A percentile compares a stretch with the other conserved stretches of the same genome.
These are phyloP conservation scores for Ascochyta pisi DNA, from an alignment of 2,329 filamentous ascomycete genomes.

Conservation along the genomic window DNA sequence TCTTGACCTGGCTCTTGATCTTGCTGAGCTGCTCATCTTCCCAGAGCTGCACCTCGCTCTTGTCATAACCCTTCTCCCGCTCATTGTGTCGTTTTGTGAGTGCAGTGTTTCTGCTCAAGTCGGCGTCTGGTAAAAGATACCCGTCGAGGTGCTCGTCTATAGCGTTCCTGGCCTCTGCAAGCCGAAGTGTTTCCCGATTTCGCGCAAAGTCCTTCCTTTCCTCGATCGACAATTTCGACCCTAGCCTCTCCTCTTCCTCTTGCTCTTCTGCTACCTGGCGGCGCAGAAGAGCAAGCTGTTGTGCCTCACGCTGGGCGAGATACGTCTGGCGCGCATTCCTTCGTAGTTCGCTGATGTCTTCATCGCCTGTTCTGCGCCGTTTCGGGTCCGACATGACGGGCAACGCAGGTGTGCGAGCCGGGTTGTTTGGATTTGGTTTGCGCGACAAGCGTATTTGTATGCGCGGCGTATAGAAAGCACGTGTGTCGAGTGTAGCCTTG, in stretches of 20 bases:
- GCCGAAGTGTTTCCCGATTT: slow-evolving; percentile 77
- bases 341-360: slow-evolving; percentile 72
- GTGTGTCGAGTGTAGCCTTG: slow-evolving; percentile 9
- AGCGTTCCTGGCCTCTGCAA: slow-evolving; percentile 82
- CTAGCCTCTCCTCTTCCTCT: slow-evolving; percentile 71
- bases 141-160: slow-evolving; percentile 94
- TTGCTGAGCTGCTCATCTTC: slow-evolving; percentile 88
- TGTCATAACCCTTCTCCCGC: slow-evolving; percentile 84
- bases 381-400: slow-evolving; percentile 37
- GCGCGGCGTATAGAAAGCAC: neutral
- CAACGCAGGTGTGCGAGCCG: neutral
- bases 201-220: slow-evolving; percentile 89
- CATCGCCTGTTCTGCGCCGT: slow-evolving; percentile 35
- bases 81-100: slow-evolving; percentile 88
- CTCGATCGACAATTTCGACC: slow-evolving; percentile 74
- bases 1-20: slow-evolving; percentile 67
- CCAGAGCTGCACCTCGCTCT: slow-evolving; percentile 97
- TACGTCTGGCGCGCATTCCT: slow-evolving; percentile 90
- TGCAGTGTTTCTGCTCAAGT: slow-evolving; percentile 90
- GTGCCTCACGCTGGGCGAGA: slow-evolving; percentile 87
- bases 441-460: neutral
- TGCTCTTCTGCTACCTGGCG: slow-evolving; percentile 91
- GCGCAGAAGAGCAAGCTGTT: slow-evolving; percentile 83
- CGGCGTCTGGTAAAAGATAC: slow-evolving; percentile 84
- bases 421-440: neutral